Evolutionary conservation across 805 yeast species (phyloP).

Genomic region (Starmerella powellii): DNA sequence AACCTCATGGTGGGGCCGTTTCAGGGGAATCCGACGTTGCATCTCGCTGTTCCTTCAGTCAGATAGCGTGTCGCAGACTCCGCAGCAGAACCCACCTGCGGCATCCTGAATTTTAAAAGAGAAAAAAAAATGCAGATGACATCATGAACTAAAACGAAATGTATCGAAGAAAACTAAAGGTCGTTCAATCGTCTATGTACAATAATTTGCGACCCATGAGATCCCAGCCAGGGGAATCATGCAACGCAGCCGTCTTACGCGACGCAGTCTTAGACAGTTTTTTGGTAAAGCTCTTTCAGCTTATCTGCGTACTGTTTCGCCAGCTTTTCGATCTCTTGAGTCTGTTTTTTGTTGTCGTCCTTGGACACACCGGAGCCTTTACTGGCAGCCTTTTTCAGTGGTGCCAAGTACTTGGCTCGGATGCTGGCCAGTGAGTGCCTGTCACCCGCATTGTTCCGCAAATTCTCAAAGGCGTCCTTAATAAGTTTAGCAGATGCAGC

Average conservation of each 20-base stretch:
- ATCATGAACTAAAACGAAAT: background rate
- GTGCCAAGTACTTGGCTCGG: conserved; percentile 48
- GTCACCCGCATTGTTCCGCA: conserved; percentile 37
- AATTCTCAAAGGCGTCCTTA: conserved; percentile 55
- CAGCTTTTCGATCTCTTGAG: conserved; percentile 52
- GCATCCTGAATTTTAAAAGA: background rate
- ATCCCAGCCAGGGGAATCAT: too few species aligned
- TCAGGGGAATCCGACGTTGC: conserved; percentile 42
- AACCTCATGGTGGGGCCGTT: conserved; percentile 52
- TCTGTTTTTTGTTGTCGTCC: conserved; percentile 34
- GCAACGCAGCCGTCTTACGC: too few species aligned
- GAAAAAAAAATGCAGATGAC: background rate
- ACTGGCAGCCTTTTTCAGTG: conserved; percentile 34
- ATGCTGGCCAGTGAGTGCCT: conserved; percentile 43
- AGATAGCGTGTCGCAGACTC: background rate
- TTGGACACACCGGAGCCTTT: conserved; percentile 38
- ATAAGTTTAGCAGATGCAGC: conserved; percentile 42
- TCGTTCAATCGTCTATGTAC: too few species aligned
- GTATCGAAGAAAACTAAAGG: too few species aligned
- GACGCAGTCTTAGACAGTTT: conserved; percentile 21
- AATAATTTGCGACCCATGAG: too few species aligned
- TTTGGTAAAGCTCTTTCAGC: conserved; percentile 44
- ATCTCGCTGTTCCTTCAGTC: conserved; percentile 26
- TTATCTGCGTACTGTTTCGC: conserved; percentile 53
- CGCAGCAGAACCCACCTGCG: background rate